A percentile compares a stretch with the other conserved stretches of the same genome.
These are phyloP conservation scores for Cyathus striatus DNA, from an alignment of 768 basidiomycete genomes.

Conservation along the genomic window DNA sequence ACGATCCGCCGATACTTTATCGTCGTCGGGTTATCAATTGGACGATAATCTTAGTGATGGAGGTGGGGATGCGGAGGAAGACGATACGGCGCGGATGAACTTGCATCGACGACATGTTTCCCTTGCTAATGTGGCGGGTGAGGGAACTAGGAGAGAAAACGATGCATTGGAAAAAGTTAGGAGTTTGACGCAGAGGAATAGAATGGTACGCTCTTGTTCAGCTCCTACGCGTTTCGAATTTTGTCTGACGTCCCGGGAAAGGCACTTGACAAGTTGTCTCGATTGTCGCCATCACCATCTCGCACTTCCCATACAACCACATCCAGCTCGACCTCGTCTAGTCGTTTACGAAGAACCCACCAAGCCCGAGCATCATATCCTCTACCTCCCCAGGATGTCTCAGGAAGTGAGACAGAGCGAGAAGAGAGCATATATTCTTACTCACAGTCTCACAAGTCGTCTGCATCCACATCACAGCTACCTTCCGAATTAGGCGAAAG, in stretches of 20 bases:
- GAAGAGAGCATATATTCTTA: slow-evolving; percentile 42
- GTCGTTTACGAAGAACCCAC: slow-evolving; percentile 31
- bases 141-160: slow-evolving; percentile 43
- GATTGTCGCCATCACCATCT: slow-evolving; percentile 52
- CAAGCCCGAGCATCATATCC: slow-evolving; percentile 10
- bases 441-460: slow-evolving; percentile 14
- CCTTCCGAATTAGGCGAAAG: slow-evolving; percentile 5
- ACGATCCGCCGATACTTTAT: no score
- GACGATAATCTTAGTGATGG: no score
- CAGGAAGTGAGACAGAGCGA: slow-evolving; percentile 82
- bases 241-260: slow-evolving; percentile 15
- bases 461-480: slow-evolving; percentile 11
- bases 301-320: slow-evolving; percentile 26
- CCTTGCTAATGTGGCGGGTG: slow-evolving; percentile 17
- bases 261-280: slow-evolving; percentile 68
- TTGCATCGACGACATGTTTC: slow-evolving; percentile 9
- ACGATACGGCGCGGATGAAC: slow-evolving; percentile 55
- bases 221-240: slow-evolving; percentile 7
- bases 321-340: slow-evolving; percentile 19
- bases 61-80: slow-evolving; percentile 56
- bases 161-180: slow-evolving; percentile 63
- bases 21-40: no score
- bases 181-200: slow-evolving; percentile 67
- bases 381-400: slow-evolving; percentile 35
- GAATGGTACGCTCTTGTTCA: slow-evolving; percentile 58